Evolutionary conservation across 192 early-diverging fungal genomes (phyloP), one percentile per base, ranked within the genome.

Genomic region (Umbelopsis isabellina): DNA sequence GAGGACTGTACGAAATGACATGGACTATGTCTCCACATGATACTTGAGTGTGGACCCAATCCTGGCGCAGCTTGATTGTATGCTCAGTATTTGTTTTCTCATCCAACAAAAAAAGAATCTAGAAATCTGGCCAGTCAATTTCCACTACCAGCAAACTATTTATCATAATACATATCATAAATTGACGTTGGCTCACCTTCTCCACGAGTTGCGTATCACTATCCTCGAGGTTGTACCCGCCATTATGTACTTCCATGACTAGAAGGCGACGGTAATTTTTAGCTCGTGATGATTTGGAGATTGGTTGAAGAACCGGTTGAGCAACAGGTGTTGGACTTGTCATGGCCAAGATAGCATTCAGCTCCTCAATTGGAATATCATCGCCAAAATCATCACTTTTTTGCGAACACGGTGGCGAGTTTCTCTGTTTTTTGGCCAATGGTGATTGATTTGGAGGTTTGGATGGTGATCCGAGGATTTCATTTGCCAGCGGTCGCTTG

Each of bases 21-120:
- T 93, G 83, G 9, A 97, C 69, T 67, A 85, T 85, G 72, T 94
- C 89, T 4, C 92, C 92, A 84, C 13, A 79, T 25, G 47, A 51
- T 2, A 93, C 75, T 2, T 81, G 69, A 35, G 85, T 89, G 7
- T 83, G 49, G n/a, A 69, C 71, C 93, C 93, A 94, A 47, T 89
- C 88, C 11, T 90, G 86, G 13, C 92, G 86, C 66, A 94, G 72
- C 61, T 86, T 67, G 21, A 87, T 68, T 12, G 13, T 33, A 11
- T 48, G 33, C 12, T 48, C 18, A 9, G 13, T 23, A 4, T 70
- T 58, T 22, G 45, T 47, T 33, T 65, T 69, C 11, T 69, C 49
- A 16, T 70, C 55, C 46, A 75, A 35, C 21, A 75, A 53, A 16
- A 48, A 52, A 7, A 70, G 47, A 16, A 49, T 44, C 68, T 67